phyloP scores from a whole-genome alignment of 768 basidiomycete genomes.

The Suillus americanus region DNA sequence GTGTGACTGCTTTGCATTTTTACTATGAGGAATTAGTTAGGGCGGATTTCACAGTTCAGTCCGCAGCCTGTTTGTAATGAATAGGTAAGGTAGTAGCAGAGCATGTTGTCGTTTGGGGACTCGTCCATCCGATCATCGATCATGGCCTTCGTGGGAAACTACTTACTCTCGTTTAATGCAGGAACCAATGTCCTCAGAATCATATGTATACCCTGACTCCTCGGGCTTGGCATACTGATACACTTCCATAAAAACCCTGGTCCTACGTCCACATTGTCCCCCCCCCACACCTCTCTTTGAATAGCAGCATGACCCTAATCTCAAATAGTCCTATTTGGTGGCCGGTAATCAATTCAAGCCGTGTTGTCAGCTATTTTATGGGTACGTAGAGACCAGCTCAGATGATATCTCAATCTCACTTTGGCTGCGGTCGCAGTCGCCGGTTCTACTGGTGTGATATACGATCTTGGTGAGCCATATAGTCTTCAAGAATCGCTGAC shows the following conservation, averaged over 20 bases:
- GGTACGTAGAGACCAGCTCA: background rate
- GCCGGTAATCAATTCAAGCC: background rate
- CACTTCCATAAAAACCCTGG: background rate
- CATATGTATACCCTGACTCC: background rate
- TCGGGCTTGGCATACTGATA: background rate
- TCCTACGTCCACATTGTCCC: background rate
- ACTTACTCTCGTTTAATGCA: background rate
- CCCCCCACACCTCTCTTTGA: background rate
- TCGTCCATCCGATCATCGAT: background rate
- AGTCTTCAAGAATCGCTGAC: background rate
- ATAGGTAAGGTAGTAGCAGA: too few species aligned
- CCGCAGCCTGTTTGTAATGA: too few species aligned
- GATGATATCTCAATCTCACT: background rate
- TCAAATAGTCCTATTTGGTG: background rate
- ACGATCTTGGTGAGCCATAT: background rate
- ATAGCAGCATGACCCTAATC: background rate
- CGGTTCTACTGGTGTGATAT: background rate
- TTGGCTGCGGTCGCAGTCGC: background rate
- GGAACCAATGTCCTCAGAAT: slow-evolving; percentile 2
- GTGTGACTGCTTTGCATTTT: background rate
- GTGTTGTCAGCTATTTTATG: background rate
- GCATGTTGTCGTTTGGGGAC: background rate
- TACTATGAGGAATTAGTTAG: too few species aligned
- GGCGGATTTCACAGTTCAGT: too few species aligned
- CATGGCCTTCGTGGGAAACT: background rate